phyloP scores from a whole-genome alignment of 2,329 filamentous ascomycete species.

The Dothideomycetidae sp. region DNA sequence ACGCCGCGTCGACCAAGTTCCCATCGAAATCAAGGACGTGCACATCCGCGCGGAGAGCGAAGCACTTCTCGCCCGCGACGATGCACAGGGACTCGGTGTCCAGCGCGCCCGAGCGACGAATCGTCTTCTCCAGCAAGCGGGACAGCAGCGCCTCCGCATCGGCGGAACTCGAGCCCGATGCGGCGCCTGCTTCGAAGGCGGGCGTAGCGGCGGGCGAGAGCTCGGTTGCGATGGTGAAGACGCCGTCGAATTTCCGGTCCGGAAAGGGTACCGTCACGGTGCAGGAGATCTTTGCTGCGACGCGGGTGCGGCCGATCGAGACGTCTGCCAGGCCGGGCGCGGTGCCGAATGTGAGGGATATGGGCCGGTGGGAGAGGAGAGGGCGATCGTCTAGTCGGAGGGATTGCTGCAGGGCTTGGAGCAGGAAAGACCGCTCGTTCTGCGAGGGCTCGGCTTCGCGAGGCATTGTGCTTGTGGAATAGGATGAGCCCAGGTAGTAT shows the following conservation, averaged over 20 bases:
- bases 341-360: constrained; percentile 72
- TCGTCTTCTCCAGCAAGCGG: constrained; percentile 80
- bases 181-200: constrained; percentile 61
- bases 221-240: constrained; percentile 85
- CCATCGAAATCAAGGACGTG: constrained; percentile 88
- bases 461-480: constrained; percentile 52
- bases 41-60: constrained; percentile 78
- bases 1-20: constrained; percentile 73
- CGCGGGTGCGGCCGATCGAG: constrained; percentile 75
- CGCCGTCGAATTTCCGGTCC: constrained; percentile 86
- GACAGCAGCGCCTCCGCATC: constrained; percentile 77
- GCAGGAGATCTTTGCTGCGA: constrained; percentile 72
- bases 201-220: constrained; percentile 86
- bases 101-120: constrained; percentile 79
- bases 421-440: constrained; percentile 76
- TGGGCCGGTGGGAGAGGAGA: constrained; percentile 63
- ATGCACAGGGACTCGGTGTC: constrained; percentile 95
- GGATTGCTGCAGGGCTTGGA: constrained; percentile 66
- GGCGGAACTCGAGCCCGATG: constrained; percentile 40
- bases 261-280: constrained; percentile 74
- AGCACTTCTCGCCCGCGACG: constrained; percentile 78
- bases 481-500: no score
- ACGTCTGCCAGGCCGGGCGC: constrained; percentile 86
- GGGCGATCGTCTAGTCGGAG: constrained; percentile 72
- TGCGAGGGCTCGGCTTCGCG: constrained; percentile 81